Evolutionary conservation across 768 basidiomycete species (phyloP).

Genomic region (Amanita fuliginea): DNA sequence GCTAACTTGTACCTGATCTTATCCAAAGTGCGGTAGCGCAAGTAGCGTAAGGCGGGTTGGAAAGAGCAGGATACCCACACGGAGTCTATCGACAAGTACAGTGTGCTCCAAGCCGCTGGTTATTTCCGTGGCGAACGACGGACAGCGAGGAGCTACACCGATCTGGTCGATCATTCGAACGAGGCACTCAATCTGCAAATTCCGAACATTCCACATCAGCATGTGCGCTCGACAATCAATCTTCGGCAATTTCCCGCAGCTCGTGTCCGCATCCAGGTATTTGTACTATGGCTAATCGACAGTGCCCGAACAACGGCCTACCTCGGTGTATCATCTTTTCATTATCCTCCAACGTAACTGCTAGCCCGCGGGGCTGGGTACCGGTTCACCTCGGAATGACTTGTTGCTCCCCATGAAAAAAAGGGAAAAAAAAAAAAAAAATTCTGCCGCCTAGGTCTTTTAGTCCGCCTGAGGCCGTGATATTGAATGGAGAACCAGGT

Average conservation of each 20-base stretch:
- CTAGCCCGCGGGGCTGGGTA: not conserved
- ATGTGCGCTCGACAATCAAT: slow-evolving; percentile 3
- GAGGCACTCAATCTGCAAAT: not conserved
- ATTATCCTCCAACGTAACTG: not conserved
- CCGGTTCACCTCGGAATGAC: too few relatives aligned
- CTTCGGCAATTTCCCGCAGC: not conserved
- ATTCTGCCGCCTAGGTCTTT: too few relatives aligned
- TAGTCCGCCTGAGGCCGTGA: slow-evolving; percentile 1
- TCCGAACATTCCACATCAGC: not conserved
- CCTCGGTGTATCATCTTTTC: not conserved
- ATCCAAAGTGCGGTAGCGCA: not conserved
- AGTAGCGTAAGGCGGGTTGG: not conserved
- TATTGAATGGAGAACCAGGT: not conserved
- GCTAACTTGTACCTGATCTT: not conserved
- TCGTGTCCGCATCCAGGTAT: not conserved
- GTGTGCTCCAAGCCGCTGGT: not conserved
- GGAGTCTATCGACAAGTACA: not conserved
- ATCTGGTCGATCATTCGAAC: not conserved
- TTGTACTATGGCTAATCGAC: not conserved
- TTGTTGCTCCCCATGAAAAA: too few relatives aligned
- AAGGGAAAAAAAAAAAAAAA: too few relatives aligned
- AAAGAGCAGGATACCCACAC: not conserved
- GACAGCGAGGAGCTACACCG: not conserved
- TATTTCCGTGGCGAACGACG: not conserved
- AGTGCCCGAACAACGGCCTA: not conserved